Conservation (phyloP, 1,284 basidiomycete species). For the Puccinia hordei region DNA sequence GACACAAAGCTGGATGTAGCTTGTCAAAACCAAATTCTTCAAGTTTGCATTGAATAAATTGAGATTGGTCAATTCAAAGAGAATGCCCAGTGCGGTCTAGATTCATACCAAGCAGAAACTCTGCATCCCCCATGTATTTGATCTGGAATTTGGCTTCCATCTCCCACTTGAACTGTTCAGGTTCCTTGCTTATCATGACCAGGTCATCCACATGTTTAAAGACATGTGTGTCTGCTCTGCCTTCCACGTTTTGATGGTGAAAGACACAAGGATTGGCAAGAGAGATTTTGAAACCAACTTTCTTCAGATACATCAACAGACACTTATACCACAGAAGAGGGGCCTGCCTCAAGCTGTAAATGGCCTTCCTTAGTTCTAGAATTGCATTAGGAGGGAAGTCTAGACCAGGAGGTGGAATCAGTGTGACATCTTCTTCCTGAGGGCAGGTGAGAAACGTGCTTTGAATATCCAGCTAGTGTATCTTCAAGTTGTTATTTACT, state of each 20-base stretch:
- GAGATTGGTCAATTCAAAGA: not conserved
- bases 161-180: not conserved
- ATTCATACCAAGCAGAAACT: not conserved
- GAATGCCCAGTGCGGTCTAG: not conserved
- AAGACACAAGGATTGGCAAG: not conserved
- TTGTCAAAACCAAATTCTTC: not conserved
- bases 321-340: not conserved
- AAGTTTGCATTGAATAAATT: not conserved
- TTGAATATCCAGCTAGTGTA: constrained; percentile 1
- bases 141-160: not conserved
- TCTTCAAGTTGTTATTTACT: not conserved
- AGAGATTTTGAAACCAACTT: not conserved
- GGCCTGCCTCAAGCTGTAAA: constrained; percentile 12
- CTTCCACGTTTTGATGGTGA: not conserved
- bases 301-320: not conserved
- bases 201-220: constrained; percentile 16
- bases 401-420: not conserved
- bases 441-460: not conserved
- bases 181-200: not conserved
- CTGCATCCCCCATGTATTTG: not conserved
- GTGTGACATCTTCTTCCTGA: not conserved
- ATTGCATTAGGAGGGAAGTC: not conserved
- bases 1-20: not conserved
- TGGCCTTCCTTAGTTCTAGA: not conserved
- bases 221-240: not conserved